Conservation (phyloP, 129 eudicot species). For the Artemisia tridentata region DNA sequence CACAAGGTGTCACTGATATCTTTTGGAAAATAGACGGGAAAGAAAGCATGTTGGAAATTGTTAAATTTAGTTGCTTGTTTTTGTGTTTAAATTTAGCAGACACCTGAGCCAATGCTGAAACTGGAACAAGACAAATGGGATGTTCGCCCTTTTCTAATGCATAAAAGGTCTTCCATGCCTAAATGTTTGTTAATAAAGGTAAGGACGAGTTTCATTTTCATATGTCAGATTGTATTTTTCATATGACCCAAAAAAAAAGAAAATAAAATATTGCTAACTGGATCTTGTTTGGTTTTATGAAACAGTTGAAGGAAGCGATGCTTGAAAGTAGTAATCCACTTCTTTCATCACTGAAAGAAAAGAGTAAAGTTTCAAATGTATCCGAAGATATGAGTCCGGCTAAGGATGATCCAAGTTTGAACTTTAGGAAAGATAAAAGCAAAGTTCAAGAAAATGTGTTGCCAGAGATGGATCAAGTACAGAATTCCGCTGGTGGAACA, state of each 20-base stretch:
- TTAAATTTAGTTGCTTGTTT: slow-evolving; percentile 8
- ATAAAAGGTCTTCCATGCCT: slow-evolving; percentile 51
- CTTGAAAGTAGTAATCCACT: slow-evolving; percentile 50
- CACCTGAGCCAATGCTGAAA: slow-evolving; percentile 30
- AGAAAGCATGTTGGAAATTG: neutral
- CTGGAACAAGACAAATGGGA: slow-evolving; percentile 48
- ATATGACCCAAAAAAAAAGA: neutral
- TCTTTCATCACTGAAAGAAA: slow-evolving; percentile 54
- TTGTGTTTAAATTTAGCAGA: slow-evolving; percentile 35
- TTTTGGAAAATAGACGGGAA: no score
- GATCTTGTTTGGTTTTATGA: slow-evolving; percentile 5
- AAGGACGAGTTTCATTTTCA: neutral
- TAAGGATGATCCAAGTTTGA: slow-evolving; percentile 13
- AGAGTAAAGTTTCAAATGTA: slow-evolving; percentile 36
- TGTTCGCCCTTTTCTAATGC: slow-evolving; percentile 42
- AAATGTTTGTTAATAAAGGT: slow-evolving; percentile 62
- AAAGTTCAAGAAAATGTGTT: slow-evolving; percentile 14
- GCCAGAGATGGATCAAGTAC: slow-evolving; percentile 13
- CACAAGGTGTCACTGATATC: slow-evolving; percentile 37
- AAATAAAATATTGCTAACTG: neutral
- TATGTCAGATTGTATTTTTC: neutral
- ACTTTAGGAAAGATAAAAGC: slow-evolving; percentile 16
- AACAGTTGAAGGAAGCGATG: slow-evolving; percentile 69
- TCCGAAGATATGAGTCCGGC: slow-evolving; percentile 23
- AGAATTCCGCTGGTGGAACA: slow-evolving; percentile 9